phyloP scores from a whole-genome alignment of 148 eudicot species.

The Persicaria tinctoria region DNA sequence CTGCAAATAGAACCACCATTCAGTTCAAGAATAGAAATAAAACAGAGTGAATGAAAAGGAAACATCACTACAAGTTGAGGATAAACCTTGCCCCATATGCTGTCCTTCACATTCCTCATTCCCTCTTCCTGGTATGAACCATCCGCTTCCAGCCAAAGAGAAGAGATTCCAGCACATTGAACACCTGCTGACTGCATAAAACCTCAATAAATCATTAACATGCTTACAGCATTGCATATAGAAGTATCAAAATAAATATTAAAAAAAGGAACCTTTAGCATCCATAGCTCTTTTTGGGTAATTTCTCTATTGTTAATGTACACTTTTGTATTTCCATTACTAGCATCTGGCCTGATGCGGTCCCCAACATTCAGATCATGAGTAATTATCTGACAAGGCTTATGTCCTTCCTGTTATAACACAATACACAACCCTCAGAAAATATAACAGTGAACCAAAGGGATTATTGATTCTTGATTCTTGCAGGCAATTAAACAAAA shows the following conservation, averaged over 20 bases:
- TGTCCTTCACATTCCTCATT: slow-evolving; percentile 35
- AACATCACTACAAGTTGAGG: not conserved
- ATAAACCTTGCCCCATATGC: slow-evolving; percentile 60
- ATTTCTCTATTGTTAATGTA: slow-evolving; percentile 53
- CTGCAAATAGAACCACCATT: slow-evolving; percentile 27
- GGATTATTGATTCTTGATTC: not conserved
- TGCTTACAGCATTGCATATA: not conserved
- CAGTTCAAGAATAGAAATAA: not conserved
- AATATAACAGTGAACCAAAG: slow-evolving; percentile 5
- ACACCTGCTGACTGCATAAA: slow-evolving; percentile 58
- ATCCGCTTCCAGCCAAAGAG: slow-evolving; percentile 56
- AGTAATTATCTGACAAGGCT: slow-evolving; percentile 72
- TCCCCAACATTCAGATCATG: slow-evolving; percentile 41
- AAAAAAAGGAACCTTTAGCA: slow-evolving; percentile 48
- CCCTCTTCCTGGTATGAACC: slow-evolving; percentile 67
- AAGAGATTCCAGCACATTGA: slow-evolving; percentile 45
- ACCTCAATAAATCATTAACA: slow-evolving; percentile 6
- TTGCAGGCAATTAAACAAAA: not conserved
- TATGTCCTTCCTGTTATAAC: slow-evolving; percentile 61
- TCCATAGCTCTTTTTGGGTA: slow-evolving; percentile 45
- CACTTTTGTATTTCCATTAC: slow-evolving; percentile 63
- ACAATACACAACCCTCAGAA: slow-evolving; percentile 5
- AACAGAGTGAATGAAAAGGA: slow-evolving; percentile 2
- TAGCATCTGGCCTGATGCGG: slow-evolving; percentile 38
- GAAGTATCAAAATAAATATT: not conserved